These are phyloP conservation scores for Geotrichum macrosporum DNA, from an alignment of 1,139 yeast genomes.

Conservation along the genomic window DNA sequence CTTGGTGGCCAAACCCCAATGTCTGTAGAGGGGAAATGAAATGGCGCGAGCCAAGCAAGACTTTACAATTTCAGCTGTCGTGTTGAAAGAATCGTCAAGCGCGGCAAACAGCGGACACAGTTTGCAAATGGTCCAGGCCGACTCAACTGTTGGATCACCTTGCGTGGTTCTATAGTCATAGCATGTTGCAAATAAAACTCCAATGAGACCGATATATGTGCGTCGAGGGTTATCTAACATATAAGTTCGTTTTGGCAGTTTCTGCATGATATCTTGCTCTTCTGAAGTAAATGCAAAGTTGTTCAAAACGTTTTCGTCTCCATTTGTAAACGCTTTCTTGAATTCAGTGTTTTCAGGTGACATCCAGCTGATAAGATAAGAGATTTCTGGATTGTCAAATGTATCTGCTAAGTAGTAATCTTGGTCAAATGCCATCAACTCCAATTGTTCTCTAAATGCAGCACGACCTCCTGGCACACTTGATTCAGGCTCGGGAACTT, in stretches of 20 bases:
- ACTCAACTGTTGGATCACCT: constrained; percentile 79
- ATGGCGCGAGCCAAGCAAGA: constrained; percentile 69
- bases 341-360: constrained; percentile 46
- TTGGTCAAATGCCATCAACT: constrained; percentile 75
- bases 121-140: constrained; percentile 92
- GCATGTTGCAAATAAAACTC: constrained; percentile 65
- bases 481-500: constrained; percentile 73
- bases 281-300: constrained; percentile 50
- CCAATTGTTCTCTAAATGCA: constrained; percentile 61
- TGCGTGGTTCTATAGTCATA: constrained; percentile 71
- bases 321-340: constrained; percentile 3
- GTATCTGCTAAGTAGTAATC: constrained; percentile 87
- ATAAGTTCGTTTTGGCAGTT: constrained; percentile 62
- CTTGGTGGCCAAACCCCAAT: constrained; percentile 53
- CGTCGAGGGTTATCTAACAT: constrained; percentile 45
- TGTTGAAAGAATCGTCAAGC: constrained; percentile 53
- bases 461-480: constrained; percentile 53
- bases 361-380: constrained; percentile 53
- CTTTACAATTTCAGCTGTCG: constrained; percentile 52
- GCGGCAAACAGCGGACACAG: constrained; percentile 70
- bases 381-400: constrained; percentile 50
- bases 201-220: constrained; percentile 56
- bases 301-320: constrained; percentile 30
- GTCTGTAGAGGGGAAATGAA: constrained; percentile 74
- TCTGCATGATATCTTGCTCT: constrained; percentile 63